phyloP scores from a whole-genome alignment of 75 land plant genomes.

The Ceratopteris richardii region DNA sequence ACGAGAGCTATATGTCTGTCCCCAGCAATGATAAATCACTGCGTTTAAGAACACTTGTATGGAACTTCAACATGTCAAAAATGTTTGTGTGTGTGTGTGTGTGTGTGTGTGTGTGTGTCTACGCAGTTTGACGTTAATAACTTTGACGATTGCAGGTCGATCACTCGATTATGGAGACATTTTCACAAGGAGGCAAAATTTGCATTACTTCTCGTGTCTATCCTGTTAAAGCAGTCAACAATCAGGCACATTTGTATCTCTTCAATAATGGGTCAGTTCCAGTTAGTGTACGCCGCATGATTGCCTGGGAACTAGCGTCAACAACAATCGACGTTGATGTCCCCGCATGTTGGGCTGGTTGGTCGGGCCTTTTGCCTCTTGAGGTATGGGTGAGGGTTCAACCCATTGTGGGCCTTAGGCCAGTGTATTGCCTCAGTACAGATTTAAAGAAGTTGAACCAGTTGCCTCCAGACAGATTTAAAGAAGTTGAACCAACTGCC shows the following conservation, averaged over 20 bases:
- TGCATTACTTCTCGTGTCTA: conserved; percentile 54
- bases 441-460: too few species aligned
- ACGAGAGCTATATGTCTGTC: conserved; percentile 49
- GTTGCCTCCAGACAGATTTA: too few species aligned
- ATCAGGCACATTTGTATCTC: conserved; percentile 29
- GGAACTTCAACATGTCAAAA: background rate
- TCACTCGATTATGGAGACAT: conserved; percentile 59
- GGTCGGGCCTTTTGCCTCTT: too few species aligned
- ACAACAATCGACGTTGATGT: background rate
- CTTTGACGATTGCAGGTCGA: conserved; percentile 32
- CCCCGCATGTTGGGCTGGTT: too few species aligned
- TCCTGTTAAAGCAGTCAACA: conserved; percentile 23
- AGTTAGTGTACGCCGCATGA: conserved; percentile 20
- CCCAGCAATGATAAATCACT: conserved; percentile 23
- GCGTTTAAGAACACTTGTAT: conserved; percentile 45
- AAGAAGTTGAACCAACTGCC: too few species aligned
- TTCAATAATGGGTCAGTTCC: conserved; percentile 47
- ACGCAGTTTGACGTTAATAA: background rate
- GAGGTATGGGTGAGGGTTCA: too few species aligned
- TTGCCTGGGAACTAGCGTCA: conserved; percentile 47
- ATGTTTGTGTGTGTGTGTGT: too few species aligned
- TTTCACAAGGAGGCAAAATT: conserved; percentile 43
- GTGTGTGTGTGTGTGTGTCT: too few species aligned
- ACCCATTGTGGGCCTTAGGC: too few species aligned
- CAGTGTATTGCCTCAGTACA: too few species aligned